A percentile compares a stretch with the other conserved stretches of the same genome.
Conservation (phyloP, 768 basidiomycete species). For the Postia placenta region DNA sequence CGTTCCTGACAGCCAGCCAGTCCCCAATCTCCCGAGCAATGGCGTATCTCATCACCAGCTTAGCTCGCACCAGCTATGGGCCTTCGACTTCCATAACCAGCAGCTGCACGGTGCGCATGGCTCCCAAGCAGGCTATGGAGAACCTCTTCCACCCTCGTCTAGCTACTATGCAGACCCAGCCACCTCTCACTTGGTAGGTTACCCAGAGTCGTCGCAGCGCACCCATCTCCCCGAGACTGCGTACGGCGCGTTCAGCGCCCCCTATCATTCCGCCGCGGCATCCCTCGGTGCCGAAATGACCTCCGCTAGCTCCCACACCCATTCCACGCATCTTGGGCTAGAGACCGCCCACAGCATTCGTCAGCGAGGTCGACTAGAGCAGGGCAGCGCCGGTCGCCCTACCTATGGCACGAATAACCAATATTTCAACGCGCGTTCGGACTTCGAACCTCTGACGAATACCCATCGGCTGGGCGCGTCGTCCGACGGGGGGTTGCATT, state of each 20-base stretch:
- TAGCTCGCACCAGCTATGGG: slow-evolving; percentile 16
- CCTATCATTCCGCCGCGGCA: slow-evolving; percentile 5
- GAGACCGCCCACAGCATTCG: neutral
- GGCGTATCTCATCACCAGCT: slow-evolving; percentile 11
- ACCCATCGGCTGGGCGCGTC: slow-evolving; percentile 1
- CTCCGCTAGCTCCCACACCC: neutral
- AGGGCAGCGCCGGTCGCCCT: neutral
- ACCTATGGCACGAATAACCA: slow-evolving; percentile 3
- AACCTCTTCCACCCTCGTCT: slow-evolving; percentile 14
- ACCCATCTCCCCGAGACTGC: slow-evolving; percentile 21
- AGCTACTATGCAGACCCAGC: slow-evolving; percentile 13
- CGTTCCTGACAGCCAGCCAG: slow-evolving; percentile 10
- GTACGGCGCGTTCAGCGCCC: slow-evolving; percentile 14
- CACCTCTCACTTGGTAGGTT: slow-evolving; percentile 17
- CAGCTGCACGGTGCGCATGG: slow-evolving; percentile 15
- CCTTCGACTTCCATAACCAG: slow-evolving; percentile 15
- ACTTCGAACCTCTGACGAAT: slow-evolving; percentile 1
- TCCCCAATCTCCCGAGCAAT: slow-evolving; percentile 10
- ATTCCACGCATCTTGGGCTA: neutral
- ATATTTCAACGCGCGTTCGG: slow-evolving; percentile 3
- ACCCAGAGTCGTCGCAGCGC: slow-evolving; percentile 28
- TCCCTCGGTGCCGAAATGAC: neutral
- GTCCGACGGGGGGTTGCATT: neutral
- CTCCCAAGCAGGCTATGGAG: slow-evolving; percentile 16
- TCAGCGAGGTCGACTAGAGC: neutral